phyloP scores from a whole-genome alignment of 345 rosid species.

The Corchorus olitorius region DNA sequence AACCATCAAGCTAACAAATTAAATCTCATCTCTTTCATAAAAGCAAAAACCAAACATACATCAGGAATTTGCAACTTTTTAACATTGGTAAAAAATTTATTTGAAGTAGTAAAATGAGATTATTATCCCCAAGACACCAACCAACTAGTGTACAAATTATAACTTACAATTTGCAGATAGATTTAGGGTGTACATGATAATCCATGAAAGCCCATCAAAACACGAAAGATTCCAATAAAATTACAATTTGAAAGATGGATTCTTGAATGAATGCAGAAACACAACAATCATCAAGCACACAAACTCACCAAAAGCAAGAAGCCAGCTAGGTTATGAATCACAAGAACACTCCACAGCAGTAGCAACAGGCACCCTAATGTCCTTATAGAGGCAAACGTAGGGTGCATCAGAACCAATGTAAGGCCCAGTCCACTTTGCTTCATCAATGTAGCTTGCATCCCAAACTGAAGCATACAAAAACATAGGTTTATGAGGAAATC shows the following conservation, averaged over 20 bases:
- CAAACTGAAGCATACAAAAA: slow-evolving; percentile 59
- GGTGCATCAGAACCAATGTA: slow-evolving; percentile 52
- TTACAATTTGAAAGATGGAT: background rate
- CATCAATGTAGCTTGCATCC: slow-evolving; percentile 57
- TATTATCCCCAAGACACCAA: background rate
- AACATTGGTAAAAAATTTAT: background rate
- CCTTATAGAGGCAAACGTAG: slow-evolving; percentile 54
- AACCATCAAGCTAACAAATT: background rate
- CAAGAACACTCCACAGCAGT: slow-evolving; percentile 38
- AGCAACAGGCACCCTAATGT: slow-evolving; percentile 44
- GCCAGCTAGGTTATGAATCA: slow-evolving; percentile 28
- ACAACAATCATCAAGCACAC: background rate
- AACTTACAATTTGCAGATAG: background rate
- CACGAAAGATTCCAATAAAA: background rate
- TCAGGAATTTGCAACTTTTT: background rate
- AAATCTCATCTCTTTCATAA: background rate
- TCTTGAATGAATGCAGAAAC: background rate
- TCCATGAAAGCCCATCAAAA: background rate
- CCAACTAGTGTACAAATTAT: background rate
- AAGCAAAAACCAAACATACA: background rate
- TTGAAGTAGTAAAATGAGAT: slow-evolving; percentile 9
- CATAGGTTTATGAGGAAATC: slow-evolving; percentile 50
- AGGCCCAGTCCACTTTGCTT: slow-evolving; percentile 52
- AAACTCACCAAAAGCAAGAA: slow-evolving; percentile 21
- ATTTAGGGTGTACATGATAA: background rate